phyloP scores from a whole-genome alignment of 2,329 filamentous ascomycete genomes.

The Stagonosporopsis rhizophila region DNA sequence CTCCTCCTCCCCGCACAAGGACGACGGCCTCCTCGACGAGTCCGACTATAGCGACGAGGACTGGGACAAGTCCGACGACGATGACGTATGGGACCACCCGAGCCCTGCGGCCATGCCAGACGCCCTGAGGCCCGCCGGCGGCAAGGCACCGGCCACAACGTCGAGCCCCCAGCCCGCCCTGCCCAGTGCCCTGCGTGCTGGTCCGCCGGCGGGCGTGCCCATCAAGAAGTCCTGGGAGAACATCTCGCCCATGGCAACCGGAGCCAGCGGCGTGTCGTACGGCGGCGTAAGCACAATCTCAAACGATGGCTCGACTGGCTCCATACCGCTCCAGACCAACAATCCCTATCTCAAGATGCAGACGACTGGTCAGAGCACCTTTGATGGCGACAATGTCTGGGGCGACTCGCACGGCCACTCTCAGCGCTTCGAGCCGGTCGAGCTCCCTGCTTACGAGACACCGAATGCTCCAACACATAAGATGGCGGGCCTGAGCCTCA shows the following conservation, averaged over 20 bases:
- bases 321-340: conserved; percentile 49
- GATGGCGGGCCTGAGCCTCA: conserved; percentile 48
- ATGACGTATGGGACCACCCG: conserved; percentile 40
- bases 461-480: conserved; percentile 49
- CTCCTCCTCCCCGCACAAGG: conserved; percentile 26
- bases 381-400: conserved; percentile 51
- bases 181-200: conserved; percentile 42
- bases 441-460: conserved; percentile 52
- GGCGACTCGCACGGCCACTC: conserved; percentile 40
- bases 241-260: conserved; percentile 40
- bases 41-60: conserved; percentile 47
- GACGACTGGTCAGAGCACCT: conserved; percentile 44
- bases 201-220: conserved; percentile 41
- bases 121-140: conserved; percentile 45
- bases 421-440: conserved; percentile 46
- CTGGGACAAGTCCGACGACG: conserved; percentile 47
- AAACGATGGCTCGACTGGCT: conserved; percentile 32
- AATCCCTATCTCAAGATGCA: conserved; percentile 55
- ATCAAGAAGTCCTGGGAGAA: conserved; percentile 40
- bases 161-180: conserved; percentile 25
- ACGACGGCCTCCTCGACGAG: conserved; percentile 33
- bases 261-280: conserved; percentile 38
- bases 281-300: conserved; percentile 42
- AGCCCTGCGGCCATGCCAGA: conserved; percentile 43
- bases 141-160: conserved; percentile 32